A percentile compares a stretch with the other conserved stretches of the same genome.
phyloP scores from a whole-genome alignment of 108 stramenopile species.

The Nitzschia palea region DNA sequence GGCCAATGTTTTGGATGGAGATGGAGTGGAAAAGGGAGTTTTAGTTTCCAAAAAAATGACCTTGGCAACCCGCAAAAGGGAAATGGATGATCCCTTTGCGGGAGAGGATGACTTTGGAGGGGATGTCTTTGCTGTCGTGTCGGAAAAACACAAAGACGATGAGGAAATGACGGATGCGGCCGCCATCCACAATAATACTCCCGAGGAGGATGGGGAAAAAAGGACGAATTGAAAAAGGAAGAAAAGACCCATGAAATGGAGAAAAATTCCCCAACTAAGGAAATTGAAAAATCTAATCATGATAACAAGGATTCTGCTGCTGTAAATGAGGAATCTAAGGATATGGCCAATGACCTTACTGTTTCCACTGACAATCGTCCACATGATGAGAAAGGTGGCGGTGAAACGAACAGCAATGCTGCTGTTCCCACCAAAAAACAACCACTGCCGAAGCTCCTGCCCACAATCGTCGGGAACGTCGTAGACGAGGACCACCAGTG shows the following conservation, averaged over 20 bases:
- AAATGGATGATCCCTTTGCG: slow-evolving; percentile 62
- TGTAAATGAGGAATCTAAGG: background rate
- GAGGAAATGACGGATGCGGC: background rate
- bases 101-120: slow-evolving; percentile 82
- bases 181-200: too few relatives aligned
- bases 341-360: background rate
- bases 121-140: slow-evolving; percentile 82
- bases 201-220: slow-evolving; percentile 1
- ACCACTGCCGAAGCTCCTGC: slow-evolving; percentile 1
- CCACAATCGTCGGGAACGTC: slow-evolving; percentile 33
- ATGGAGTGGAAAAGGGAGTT: slow-evolving; percentile 59
- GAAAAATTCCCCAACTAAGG: background rate
- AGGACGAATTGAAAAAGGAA: slow-evolving; percentile 12
- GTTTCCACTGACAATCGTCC: background rate
- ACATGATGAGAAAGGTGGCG: slow-evolving; percentile 7
- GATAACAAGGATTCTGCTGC: background rate
- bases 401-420: background rate
- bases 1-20: slow-evolving; percentile 50
- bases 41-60: slow-evolving; percentile 52
- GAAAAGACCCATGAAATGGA: background rate
- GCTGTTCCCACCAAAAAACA: background rate
- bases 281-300: background rate
- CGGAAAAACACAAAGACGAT: slow-evolving; percentile 36
- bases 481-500: slow-evolving; percentile 74
- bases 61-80: slow-evolving; percentile 25